Conservation (phyloP, 2,329 filamentous ascomycete genomes). For the Dothiorella sarmentorum region DNA sequence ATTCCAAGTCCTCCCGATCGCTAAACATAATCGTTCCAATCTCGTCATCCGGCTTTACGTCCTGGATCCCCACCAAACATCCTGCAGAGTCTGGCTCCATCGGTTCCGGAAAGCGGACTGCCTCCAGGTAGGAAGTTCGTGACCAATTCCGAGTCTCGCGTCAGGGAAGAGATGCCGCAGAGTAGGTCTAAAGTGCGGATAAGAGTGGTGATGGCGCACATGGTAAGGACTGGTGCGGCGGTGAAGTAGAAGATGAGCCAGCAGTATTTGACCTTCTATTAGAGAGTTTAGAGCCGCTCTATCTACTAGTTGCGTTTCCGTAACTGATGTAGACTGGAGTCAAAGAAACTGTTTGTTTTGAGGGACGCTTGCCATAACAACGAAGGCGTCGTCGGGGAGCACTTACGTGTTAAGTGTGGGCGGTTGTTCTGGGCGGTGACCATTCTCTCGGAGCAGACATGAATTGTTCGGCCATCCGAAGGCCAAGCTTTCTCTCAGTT, state of each 20-base stretch:
- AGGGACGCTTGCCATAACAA: not conserved
- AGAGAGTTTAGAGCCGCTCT: not conserved
- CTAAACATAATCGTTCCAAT: conserved; percentile 22
- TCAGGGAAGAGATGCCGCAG: conserved; percentile 19
- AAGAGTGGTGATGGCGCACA: conserved; percentile 18
- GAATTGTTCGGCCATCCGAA: too few species aligned
- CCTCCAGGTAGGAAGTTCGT: conserved; percentile 7
- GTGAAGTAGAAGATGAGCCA: conserved; percentile 15
- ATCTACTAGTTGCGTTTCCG: not conserved
- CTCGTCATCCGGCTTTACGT: conserved; percentile 19
- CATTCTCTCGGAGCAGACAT: too few species aligned
- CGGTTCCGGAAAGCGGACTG: conserved; percentile 12
- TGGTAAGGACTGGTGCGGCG: not conserved
- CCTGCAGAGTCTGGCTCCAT: conserved; percentile 17
- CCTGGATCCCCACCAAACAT: conserved; percentile 22
- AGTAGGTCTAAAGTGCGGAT: conserved; percentile 20
- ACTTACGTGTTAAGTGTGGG: too few species aligned
- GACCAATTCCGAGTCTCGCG: conserved; percentile 20
- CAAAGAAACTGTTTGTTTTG: conserved; percentile 8
- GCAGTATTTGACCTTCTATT: not conserved
- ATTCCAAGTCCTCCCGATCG: not conserved
- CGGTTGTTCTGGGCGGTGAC: too few species aligned
- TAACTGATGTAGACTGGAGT: not conserved
- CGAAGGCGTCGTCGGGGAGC: too few species aligned
- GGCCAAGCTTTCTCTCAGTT: too few species aligned